phyloP scores from a whole-genome alignment of 2,329 filamentous ascomycete species.

The Fusarium buharicum region DNA sequence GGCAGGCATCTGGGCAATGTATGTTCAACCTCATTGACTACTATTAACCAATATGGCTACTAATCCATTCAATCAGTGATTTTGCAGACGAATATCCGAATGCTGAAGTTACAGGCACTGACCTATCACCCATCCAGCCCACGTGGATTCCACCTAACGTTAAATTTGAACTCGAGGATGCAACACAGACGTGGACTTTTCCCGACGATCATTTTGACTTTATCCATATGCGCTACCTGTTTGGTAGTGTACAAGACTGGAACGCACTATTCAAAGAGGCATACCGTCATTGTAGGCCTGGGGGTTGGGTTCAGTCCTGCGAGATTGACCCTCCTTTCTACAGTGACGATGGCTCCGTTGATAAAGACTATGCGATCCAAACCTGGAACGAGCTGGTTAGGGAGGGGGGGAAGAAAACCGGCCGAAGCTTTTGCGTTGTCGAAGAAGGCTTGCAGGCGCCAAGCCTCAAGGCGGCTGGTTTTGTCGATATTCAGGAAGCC shows the following conservation, averaged over 20 bases:
- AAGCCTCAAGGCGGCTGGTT: constrained; percentile 5
- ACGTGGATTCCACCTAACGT: constrained; percentile 13
- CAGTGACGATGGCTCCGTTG: constrained; percentile 16
- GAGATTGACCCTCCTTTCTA: constrained; percentile 13
- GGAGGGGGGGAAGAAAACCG: constrained; percentile 8
- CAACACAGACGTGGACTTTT: constrained; percentile 7
- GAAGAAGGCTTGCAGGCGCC: constrained; percentile 9
- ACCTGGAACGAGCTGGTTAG: constrained; percentile 3
- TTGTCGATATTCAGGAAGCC: constrained; percentile 6
- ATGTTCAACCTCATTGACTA: neutral
- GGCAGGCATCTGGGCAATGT: constrained; percentile 22
- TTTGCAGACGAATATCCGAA: constrained; percentile 18
- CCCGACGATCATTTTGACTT: constrained; percentile 16
- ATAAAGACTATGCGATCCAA: constrained; percentile 3
- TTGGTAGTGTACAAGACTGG: constrained; percentile 22
- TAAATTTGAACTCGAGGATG: constrained; percentile 18
- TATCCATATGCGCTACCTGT: constrained; percentile 23
- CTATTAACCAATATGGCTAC: no score
- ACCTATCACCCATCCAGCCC: constrained; percentile 18
- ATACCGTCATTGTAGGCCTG: constrained; percentile 7
- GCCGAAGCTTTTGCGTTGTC: constrained; percentile 7
- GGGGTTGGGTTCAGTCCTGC: constrained; percentile 18
- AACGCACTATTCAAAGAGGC: constrained; percentile 9
- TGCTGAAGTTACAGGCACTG: constrained; percentile 12
- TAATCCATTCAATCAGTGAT: constrained; percentile 4